phyloP scores from a whole-genome alignment of 108 stramenopile species.

The Cyclotella kingstonii region DNA sequence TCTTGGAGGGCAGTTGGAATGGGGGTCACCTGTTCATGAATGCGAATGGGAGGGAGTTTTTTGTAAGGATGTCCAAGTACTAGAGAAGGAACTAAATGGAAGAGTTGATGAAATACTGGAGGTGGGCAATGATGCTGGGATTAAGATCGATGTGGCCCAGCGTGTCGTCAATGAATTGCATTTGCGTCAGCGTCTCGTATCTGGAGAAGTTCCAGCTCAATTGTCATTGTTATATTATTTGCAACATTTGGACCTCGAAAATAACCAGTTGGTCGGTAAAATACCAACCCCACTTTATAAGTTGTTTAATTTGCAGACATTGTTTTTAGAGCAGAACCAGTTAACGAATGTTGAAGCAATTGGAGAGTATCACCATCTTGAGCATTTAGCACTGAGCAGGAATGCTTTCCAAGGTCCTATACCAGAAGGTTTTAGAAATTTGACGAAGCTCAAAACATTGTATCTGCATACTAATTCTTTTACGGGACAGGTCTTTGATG shows the following conservation, averaged over 20 bases:
- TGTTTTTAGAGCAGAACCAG: constrained; percentile 46
- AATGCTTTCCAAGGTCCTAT: constrained; percentile 31
- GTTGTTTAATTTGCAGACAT: constrained; percentile 46
- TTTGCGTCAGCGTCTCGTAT: constrained; percentile 31
- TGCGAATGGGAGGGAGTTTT: constrained; percentile 45
- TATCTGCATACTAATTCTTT: constrained; percentile 42
- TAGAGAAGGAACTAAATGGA: constrained; percentile 28
- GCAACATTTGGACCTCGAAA: constrained; percentile 47
- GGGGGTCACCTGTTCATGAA: constrained; percentile 42
- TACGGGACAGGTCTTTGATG: constrained; percentile 30
- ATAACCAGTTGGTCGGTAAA: constrained; percentile 45
- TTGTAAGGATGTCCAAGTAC: constrained; percentile 30
- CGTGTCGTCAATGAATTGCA: constrained; percentile 25
- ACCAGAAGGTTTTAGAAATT: constrained; percentile 26
- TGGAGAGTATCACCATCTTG: constrained; percentile 34
- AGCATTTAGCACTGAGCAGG: constrained; percentile 27
- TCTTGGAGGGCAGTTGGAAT: constrained; percentile 37
- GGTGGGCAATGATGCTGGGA: constrained; percentile 26
- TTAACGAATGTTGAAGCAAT: constrained; percentile 40
- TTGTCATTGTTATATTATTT: constrained; percentile 41
- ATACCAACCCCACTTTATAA: constrained; percentile 49
- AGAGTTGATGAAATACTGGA: constrained; percentile 31
- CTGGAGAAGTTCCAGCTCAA: constrained; percentile 34
- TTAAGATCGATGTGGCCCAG: constrained; percentile 41
- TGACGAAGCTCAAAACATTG: constrained; percentile 41